Evolutionary conservation across 805 yeast species (phyloP), one percentile per base, ranked within the genome.

Genomic region (Torulaspora microellipsoides): DNA sequence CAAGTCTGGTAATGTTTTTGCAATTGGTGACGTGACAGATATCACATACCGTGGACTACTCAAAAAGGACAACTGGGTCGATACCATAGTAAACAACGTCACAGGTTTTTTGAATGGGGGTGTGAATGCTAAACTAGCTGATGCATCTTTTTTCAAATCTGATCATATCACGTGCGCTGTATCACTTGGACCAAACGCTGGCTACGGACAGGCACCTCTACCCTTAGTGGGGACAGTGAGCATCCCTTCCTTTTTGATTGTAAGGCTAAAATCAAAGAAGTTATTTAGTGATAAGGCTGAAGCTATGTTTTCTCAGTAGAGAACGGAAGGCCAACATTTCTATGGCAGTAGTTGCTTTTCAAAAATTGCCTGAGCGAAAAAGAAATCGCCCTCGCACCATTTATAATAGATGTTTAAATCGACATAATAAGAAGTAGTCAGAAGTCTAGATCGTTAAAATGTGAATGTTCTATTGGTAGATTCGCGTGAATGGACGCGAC

Each of bases 21-120:
- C 68, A 2, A 53, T 65, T 39, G 71, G 70, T 11, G 70, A 67
- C 48, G 58, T 58, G n/a, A 42, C 49, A 11, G 52, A 55, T 43
- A 54, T 49, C 43, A 43, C 45, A 2, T 48, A 47, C 34, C 64
- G 62, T 32, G 56, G 65, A 9, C 15, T 64, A 0, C 4, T 40
- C 11, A 17, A 34, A 34, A 38, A 40, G 23, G 45, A 42, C 23
- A 42, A 36, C 36, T 42, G 45, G 45, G 40, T 42, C 13, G 17
- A 42, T 20, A 33, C 36, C 32, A n/a, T 42, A 30, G 31, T 36
- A 8, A 9, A 14, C 3, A 42, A 42, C 27, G 41, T 42, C 25
- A 15, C 31, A 8, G n/a, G 32, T 13, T 36, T 4, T 32, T 27
- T 42, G 23, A 23, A 42, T 17, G 37, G 29, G n/a, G 34, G 38